Conservation (phyloP, 495 filamentous ascomycete species). For the Hypoxylon crocopeplum region DNA sequence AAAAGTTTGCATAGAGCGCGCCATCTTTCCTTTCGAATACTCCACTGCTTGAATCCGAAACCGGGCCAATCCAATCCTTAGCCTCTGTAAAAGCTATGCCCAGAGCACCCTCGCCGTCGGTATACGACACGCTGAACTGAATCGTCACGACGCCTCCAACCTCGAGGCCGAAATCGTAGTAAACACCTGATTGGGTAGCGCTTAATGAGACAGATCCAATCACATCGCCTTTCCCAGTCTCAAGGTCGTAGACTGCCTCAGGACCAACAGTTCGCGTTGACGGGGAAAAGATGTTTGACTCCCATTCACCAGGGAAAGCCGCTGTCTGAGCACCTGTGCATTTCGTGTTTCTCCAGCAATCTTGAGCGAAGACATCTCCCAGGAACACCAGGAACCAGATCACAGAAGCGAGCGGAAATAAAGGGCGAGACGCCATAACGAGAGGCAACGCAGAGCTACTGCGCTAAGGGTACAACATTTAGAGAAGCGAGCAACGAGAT, state of each 20-base stretch:
- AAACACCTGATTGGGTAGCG: conserved; percentile 56
- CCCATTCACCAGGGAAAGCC: conserved; percentile 67
- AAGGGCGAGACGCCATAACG: conserved; percentile 21
- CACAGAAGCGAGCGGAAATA: conserved; percentile 1
- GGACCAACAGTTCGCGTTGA: conserved; percentile 60
- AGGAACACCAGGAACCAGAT: conserved; percentile 9
- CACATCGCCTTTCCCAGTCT: conserved; percentile 39
- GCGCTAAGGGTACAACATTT: background rate
- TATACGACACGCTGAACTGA: conserved; percentile 47
- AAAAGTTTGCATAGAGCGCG: conserved; percentile 60
- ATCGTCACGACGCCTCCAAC: conserved; percentile 64
- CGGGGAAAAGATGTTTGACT: conserved; percentile 66
- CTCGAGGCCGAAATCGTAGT: conserved; percentile 66
- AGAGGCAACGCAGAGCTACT: conserved; percentile 4
- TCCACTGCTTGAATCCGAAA: conserved; percentile 66
- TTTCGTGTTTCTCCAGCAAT: conserved; percentile 63
- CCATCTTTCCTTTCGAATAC: conserved; percentile 59
- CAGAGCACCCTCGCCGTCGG: conserved; percentile 52
- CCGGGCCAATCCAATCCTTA: conserved; percentile 67
- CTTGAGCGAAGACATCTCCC: conserved; percentile 35
- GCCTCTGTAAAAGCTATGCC: conserved; percentile 69
- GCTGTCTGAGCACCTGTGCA: conserved; percentile 59
- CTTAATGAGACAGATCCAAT: conserved; percentile 43
- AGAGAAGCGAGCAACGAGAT: background rate
- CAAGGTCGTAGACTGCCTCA: conserved; percentile 50